These are phyloP conservation scores for Coleophoma crateriformis DNA, from an alignment of 2,329 filamentous ascomycete species.

Conservation along the genomic window DNA sequence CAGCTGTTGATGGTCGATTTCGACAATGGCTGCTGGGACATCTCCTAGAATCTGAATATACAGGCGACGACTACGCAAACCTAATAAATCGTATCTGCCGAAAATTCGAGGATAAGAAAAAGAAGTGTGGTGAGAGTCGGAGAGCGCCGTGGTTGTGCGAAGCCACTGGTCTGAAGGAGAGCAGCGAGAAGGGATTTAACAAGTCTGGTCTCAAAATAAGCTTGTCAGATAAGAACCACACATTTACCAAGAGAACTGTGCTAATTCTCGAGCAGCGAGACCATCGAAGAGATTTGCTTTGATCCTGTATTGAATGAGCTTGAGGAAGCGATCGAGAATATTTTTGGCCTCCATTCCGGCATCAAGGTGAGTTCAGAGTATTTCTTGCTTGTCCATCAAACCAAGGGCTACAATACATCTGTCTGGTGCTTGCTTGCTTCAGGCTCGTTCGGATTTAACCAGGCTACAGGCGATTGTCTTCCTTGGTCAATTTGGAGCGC, in stretches of 20 bases:
- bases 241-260: not conserved
- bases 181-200: slow-evolving; percentile 1
- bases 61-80: not conserved
- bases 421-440: not conserved
- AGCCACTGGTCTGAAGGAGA: not conserved
- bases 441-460: not conserved
- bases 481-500: slow-evolving; percentile 9
- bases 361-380: not conserved
- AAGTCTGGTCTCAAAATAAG: not conserved
- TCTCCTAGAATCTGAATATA: slow-evolving; percentile 1
- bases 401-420: not conserved
- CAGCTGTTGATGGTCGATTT: slow-evolving; percentile 9
- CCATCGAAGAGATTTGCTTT: slow-evolving; percentile 4
- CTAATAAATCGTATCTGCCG: slow-evolving; percentile 3
- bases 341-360: not conserved
- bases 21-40: not conserved
- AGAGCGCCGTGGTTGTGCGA: not conserved
- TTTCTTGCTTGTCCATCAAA: not conserved
- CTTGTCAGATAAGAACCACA: not conserved
- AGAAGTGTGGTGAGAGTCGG: slow-evolving; percentile 2
- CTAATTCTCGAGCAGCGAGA: not conserved
- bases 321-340: not conserved
- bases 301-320: slow-evolving; percentile 4
- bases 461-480: slow-evolving; percentile 6
- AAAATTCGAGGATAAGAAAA: slow-evolving; percentile 9